A percentile compares a stretch with the other conserved stretches of the same genome.
Conservation (phyloP, 2,329 filamentous ascomycete genomes). For the Curvularia hawaiiensis region DNA sequence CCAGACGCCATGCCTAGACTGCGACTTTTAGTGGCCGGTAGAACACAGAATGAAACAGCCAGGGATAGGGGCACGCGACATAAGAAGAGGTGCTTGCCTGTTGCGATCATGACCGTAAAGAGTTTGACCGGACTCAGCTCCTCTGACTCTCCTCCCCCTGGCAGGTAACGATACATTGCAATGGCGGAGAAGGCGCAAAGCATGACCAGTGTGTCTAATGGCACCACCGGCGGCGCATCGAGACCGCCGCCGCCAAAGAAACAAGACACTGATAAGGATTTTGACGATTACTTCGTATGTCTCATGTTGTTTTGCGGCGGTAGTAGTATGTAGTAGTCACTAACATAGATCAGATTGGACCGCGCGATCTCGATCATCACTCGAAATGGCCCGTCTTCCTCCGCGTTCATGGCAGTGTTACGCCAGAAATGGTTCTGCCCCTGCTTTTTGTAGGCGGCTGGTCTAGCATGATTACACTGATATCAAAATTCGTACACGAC, state of each 20-base stretch:
- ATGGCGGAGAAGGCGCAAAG: neutral
- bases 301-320: neutral
- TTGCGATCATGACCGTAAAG: neutral
- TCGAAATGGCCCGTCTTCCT: constrained; percentile 78
- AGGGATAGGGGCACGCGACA: neutral
- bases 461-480: constrained; percentile 67
- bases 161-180: neutral
- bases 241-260: neutral
- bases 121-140: neutral
- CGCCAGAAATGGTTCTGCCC: constrained; percentile 75
- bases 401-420: constrained; percentile 74
- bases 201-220: neutral
- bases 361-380: constrained; percentile 71
- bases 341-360: constrained; percentile 52
- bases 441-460: constrained; percentile 67
- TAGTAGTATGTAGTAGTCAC: neutral
- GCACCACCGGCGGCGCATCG: neutral
- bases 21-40: neutral
- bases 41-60: neutral
- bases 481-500: constrained; percentile 49
- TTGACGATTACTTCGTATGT: constrained; percentile 1
- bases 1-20: neutral
- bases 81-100: neutral
- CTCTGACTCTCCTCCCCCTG: neutral
- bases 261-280: neutral